Base-by-base conservation (phyloP, 2,329 filamentous ascomycete species). In the Didymella keratinophila region DNA sequence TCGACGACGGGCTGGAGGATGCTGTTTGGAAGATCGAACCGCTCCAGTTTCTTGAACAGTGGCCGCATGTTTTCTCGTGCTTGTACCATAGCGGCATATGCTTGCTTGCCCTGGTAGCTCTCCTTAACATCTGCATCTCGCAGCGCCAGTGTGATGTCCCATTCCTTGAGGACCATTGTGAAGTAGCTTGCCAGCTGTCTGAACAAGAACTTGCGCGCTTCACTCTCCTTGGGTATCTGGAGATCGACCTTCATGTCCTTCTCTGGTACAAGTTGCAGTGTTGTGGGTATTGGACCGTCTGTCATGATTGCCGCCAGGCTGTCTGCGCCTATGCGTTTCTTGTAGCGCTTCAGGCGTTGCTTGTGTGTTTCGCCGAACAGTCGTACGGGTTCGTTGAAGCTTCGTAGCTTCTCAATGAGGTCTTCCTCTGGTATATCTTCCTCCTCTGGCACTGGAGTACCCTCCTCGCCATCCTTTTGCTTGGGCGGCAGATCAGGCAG, bases 161-260 rank as follows among this genome's bases (percentile, higher is more conserved):
- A 99, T 76, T 96, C 94, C 43, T 84, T 86, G 57, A 99, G 81
- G n/a, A 99, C 87, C 87, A 99, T 92, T 52, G 91, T 96, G 80
- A 99, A 98, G 81, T 97, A 99, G 47, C 91, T 95, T 20, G 91
- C 91, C 55, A 99, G 83, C 77, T 99, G 94, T 11, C 94, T 85
- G 80, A 90, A 94, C 39, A 99, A 81, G 77, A 90, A 93, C 43
- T 84, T 80, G 44, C 87, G 86, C 0, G 82, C 90, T 39, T 88
- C 86, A 20, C 80, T 80, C 66, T 93, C 90, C 68, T 84, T 82
- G 1, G 84, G 82, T 10, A 91, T 79, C 42, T 81, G 82, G 1
- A 86, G 81, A 4, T 63, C 52, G 23, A 98, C 87, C 76, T 93
- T 94, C 92, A 97, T 97, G 66, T 96, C 89, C 74, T 88, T 87